Percentiles rank a stretch among this genome's conserved stretches.
These are phyloP conservation scores for Neofusicoccum kwambonambiense DNA, from an alignment of 2,329 filamentous ascomycete species.

Conservation along the genomic window DNA sequence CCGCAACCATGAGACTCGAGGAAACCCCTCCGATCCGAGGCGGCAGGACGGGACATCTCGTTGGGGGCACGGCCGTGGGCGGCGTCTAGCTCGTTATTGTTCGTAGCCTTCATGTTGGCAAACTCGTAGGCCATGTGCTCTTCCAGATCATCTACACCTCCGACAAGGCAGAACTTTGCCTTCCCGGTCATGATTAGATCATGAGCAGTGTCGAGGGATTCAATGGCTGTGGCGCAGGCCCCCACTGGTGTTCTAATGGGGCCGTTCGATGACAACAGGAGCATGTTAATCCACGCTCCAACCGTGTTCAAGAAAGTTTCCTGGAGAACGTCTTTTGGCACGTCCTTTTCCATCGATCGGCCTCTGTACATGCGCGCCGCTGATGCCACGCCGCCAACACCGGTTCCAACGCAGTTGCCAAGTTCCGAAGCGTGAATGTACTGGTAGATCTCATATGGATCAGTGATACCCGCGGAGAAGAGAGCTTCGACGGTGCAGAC, in stretches of 20 bases:
- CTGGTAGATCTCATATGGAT: conserved; percentile 31
- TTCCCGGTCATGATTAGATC: neutral
- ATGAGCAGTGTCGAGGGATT: conserved; percentile 37
- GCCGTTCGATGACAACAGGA: conserved; percentile 35
- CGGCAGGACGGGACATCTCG: conserved; percentile 38
- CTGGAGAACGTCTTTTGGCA: conserved; percentile 36
- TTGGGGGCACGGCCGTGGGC: conserved; percentile 25
- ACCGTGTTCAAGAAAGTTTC: conserved; percentile 40
- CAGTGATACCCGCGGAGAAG: conserved; percentile 34
- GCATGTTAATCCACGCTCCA: conserved; percentile 43
- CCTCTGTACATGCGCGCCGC: conserved; percentile 32
- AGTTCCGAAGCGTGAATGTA: conserved; percentile 40
- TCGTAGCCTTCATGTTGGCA: conserved; percentile 39
- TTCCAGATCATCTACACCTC: conserved; percentile 37
- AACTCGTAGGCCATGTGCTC: conserved; percentile 33
- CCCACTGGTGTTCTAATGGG: conserved; percentile 39
- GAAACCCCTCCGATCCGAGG: conserved; percentile 36
- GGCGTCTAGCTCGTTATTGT: conserved; percentile 31
- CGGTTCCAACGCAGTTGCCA: conserved; percentile 36
- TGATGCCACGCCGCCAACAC: conserved; percentile 30
- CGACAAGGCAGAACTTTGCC: conserved; percentile 35
- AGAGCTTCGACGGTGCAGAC: conserved; percentile 35
- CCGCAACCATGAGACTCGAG: conserved; percentile 40
- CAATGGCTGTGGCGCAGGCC: conserved; percentile 39
- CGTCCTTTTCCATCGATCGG: conserved; percentile 29